Evolutionary conservation across 2,329 filamentous ascomycete genomes (phyloP).

Genomic region (Talaromyces pinophilus): DNA sequence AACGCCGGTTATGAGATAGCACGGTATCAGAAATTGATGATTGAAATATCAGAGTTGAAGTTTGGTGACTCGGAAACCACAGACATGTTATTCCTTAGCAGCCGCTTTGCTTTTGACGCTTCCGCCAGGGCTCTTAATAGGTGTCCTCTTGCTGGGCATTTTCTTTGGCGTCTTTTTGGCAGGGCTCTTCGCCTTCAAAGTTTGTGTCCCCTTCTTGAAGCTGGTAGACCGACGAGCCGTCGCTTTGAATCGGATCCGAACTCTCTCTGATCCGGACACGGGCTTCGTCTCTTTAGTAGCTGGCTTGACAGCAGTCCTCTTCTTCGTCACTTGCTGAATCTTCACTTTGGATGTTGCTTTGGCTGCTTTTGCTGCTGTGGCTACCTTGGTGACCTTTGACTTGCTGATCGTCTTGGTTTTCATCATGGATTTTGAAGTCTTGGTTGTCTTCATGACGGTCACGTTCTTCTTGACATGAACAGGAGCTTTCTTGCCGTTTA

Average conservation of each 20-base stretch:
- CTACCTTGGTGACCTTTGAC: conserved; percentile 29
- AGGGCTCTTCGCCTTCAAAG: conserved; percentile 21
- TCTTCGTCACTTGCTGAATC: conserved; percentile 7
- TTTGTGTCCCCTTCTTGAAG: conserved; percentile 22
- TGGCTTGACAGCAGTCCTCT: not conserved
- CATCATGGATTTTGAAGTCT: conserved; percentile 24
- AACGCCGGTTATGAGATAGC: not conserved
- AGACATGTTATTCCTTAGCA: not conserved
- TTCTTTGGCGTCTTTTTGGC: conserved; percentile 21
- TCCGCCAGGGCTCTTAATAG: conserved; percentile 20
- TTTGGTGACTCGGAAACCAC: not conserved
- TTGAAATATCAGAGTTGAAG: not conserved
- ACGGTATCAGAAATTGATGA: not conserved
- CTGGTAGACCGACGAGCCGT: conserved; percentile 23
- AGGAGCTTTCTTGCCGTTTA: conserved; percentile 23
- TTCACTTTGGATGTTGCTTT: conserved; percentile 23
- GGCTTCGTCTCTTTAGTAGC: conserved; percentile 1
- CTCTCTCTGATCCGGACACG: conserved; percentile 21
- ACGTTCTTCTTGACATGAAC: conserved; percentile 26
- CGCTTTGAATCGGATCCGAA: conserved; percentile 22
- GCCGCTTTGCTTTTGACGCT: conserved; percentile 14
- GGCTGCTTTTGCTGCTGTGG: conserved; percentile 21
- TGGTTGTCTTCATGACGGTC: conserved; percentile 25
- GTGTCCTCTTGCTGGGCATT: conserved; percentile 17
- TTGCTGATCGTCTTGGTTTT: conserved; percentile 26